phyloP scores from a whole-genome alignment of 2,329 filamentous ascomycete genomes.

The Pseudohalonectria lignicola region DNA sequence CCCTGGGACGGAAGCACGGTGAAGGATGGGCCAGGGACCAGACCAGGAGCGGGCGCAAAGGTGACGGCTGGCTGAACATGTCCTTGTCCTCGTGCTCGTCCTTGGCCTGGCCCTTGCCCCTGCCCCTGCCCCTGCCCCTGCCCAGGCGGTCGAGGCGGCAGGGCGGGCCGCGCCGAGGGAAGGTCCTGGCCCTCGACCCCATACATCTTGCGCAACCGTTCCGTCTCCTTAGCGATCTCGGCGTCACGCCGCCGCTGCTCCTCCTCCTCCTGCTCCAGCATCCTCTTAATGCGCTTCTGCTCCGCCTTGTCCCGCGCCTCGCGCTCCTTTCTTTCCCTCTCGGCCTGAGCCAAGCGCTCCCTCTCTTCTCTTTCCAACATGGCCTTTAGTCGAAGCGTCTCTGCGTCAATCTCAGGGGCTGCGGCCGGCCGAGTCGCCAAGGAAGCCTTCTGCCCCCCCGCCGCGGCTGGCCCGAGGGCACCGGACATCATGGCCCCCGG shows the following conservation, averaged over 20 bases:
- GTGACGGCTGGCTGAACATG: too few species aligned
- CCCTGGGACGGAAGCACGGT: too few species aligned
- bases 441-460: slow-evolving; percentile 15
- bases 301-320: slow-evolving; percentile 44
- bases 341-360: slow-evolving; percentile 23
- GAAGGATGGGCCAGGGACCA: slow-evolving; percentile 9
- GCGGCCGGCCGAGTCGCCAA: slow-evolving; percentile 8
- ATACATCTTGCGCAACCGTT: slow-evolving; percentile 60
- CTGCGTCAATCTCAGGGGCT: slow-evolving; percentile 34
- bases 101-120: slow-evolving; percentile 4
- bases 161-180: slow-evolving; percentile 13
- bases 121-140: too few species aligned
- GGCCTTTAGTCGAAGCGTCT: slow-evolving; percentile 61
- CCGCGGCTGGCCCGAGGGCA: slow-evolving; percentile 22
- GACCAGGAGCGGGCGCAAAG: too few species aligned
- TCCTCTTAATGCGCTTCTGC: slow-evolving; percentile 48
- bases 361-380: slow-evolving; percentile 42
- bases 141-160: slow-evolving; percentile 8
- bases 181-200: slow-evolving; percentile 41
- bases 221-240: slow-evolving; percentile 69
- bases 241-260: slow-evolving; percentile 45
- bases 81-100: too few species aligned
- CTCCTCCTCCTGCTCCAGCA: slow-evolving; percentile 53
- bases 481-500: slow-evolving; percentile 22
- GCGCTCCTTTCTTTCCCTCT: slow-evolving; percentile 9